Evolutionary conservation across 192 early-diverging fungal species (phyloP).

Genomic region (Coemansia sp.): DNA sequence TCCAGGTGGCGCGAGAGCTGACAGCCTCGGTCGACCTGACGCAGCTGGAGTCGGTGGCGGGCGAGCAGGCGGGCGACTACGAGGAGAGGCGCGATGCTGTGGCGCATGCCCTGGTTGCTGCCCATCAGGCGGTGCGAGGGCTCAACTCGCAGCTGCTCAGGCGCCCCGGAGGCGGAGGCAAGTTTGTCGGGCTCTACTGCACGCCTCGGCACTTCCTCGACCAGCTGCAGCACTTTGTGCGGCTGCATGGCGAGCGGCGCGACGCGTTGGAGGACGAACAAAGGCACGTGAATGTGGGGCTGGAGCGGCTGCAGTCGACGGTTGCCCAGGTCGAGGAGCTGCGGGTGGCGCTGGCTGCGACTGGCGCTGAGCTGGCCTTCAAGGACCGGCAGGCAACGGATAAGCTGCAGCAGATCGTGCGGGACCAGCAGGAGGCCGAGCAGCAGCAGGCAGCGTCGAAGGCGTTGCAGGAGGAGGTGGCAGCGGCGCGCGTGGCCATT

Average conservation of each 20-base stretch:
- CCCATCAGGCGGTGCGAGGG: conserved; percentile 88
- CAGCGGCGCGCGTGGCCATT: conserved; percentile 72
- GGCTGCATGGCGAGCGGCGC: conserved; percentile 89
- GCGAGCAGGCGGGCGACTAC: conserved; percentile 64
- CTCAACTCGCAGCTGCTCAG: conserved; percentile 84
- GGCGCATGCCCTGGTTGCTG: conserved; percentile 89
- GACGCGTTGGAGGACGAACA: conserved; percentile 98
- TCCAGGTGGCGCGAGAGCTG: conserved; percentile 97
- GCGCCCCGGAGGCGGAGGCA: conserved; percentile 66
- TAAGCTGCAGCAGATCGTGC: conserved; percentile 94
- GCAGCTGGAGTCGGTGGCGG: conserved; percentile 28
- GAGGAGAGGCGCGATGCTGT: conserved; percentile 87
- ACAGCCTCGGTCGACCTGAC: conserved; percentile 91
- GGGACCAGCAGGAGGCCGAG: conserved; percentile 93
- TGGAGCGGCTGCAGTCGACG: conserved; percentile 95
- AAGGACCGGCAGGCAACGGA: conserved; percentile 94
- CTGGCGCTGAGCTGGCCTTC: conserved; percentile 80
- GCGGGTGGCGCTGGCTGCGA: conserved; percentile 80
- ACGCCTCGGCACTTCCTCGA: conserved; percentile 99
- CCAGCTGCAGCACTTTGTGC: conserved; percentile 92
- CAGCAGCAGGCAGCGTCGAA: conserved; percentile 82
- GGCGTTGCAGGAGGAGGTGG: conserved; percentile 76
- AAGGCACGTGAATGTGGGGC: conserved; percentile 95
- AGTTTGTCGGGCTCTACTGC: conserved; percentile 68
- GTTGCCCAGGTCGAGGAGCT: conserved; percentile 96